Evolutionary conservation across 148 eudicot species (phyloP), one percentile per base, ranked within the genome.

Genomic region (Drosera capensis): DNA sequence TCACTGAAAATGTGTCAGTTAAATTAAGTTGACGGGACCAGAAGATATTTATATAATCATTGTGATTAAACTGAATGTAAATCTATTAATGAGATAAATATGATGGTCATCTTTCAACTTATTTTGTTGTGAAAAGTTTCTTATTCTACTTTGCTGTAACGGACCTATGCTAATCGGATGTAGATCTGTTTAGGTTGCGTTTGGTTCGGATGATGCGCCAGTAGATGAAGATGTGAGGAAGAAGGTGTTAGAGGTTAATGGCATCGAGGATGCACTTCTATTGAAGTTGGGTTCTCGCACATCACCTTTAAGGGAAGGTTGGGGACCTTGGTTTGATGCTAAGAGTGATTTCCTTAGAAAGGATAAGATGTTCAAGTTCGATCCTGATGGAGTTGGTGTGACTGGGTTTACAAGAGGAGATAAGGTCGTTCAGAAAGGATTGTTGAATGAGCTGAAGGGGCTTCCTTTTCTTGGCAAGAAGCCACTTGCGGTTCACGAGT

Each of bases 321-420:
- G 96, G 96, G 96, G 96, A 5, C 52, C 71, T 14, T 86, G 96
- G 96, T 86, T 86, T 63, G 96, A 86, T 42, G 82, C 81, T 44
- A 86, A 86, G 79, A 65, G 68, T 47, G 96, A 86, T 66, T 86
- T 86, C 42, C 64, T 86, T 49, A 70, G 85, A 59, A 74, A 74
- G 55, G 96, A 86, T 68, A 57, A 57, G 57, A 82, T 86, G 85
- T 79, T 82, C 30, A 86, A 66, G 57, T 86, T 94, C 3, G 96
- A 86, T 55, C 96, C 96, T 0, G 94, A 86, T 55, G 85, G 77
- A 23, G 25, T 55, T 15, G 96, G 80, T n/a, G 64, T 68, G 1
- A 76, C 85, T 13, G 74, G 68, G 7, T 66, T 76, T 5, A 78
- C 94, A 0, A 62, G 67, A 49, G 94, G 94, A 20, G 96, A 86